These are phyloP conservation scores for Monilinia laxa DNA, from an alignment of 2,329 filamentous ascomycete genomes.

Conservation along the genomic window DNA sequence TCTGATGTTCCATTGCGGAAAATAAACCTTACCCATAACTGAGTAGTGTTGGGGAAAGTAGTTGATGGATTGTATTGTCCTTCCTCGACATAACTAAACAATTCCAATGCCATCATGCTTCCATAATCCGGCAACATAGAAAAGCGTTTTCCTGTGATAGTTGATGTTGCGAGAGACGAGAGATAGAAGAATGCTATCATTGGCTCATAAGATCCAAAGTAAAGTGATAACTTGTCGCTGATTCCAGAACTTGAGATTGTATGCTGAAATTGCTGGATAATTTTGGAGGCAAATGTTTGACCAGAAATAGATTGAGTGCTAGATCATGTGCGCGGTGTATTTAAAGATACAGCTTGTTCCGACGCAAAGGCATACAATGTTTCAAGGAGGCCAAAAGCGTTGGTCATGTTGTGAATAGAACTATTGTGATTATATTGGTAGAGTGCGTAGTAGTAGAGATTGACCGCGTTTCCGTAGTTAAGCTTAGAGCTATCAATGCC, in stretches of 20 bases:
- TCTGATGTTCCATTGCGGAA: constrained; percentile 51
- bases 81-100: constrained; percentile 46
- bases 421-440: constrained; percentile 55
- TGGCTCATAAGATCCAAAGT: constrained; percentile 56
- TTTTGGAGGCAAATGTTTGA: constrained; percentile 50
- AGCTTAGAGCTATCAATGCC: constrained; percentile 26
- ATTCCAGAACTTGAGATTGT: constrained; percentile 43
- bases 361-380: constrained; percentile 64
- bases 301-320: constrained; percentile 49
- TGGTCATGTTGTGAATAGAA: constrained; percentile 47
- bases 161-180: constrained; percentile 44
- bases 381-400: constrained; percentile 46
- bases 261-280: constrained; percentile 46
- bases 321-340: constrained; percentile 57
- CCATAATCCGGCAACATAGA: constrained; percentile 63
- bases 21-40: constrained; percentile 56
- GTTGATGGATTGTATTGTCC: constrained; percentile 39
- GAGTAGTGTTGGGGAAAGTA: constrained; percentile 25
- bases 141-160: constrained; percentile 49
- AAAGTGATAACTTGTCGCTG: constrained; percentile 50
- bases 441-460: constrained; percentile 61
- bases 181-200: constrained; percentile 57
- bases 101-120: constrained; percentile 72
- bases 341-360: constrained; percentile 60
- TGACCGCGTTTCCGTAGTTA: constrained; percentile 47